Base-by-base conservation (phyloP, 805 yeast species). In the Priceomyces fermenticarens region DNA sequence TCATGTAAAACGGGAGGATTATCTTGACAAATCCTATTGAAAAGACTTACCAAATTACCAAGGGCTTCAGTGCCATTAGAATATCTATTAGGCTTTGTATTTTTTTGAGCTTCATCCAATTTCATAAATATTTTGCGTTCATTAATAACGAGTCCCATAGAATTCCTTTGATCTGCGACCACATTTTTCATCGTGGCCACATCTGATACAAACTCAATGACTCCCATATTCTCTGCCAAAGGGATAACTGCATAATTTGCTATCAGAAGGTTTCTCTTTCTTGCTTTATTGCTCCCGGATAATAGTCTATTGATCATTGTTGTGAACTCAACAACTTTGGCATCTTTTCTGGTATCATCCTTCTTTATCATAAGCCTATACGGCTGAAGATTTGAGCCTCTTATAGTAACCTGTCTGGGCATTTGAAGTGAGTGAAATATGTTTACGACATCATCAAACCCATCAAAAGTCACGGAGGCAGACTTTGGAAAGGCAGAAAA, bases 301-400 rank as follows among this genome's bases (percentile, higher is more conserved):
- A 93, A 67, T 25, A 93, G 58, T 49, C 87, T 77, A 56, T 90
- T 90, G 60, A 93, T 80, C 62, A 89, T 84, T 1, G 88, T 80
- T 0, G 97, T 88, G 52, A 93, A 84, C 52, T 95, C 93, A n/a
- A 89, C 85, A 39, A 91, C 78, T 52, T 95, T 85, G 3, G 96
- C 93, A 67, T 95, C 99, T 55, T 95, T 95, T 48, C 98, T 69
- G 13, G 95, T 82, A 65, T 93, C 99, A 62, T 93, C 99, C 46
- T 81, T 77, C 56, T 93, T 93, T 52, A 95, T 83, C 65, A 93
- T 73, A 11, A 93, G 72, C 13, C 83, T 76, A 57, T 90, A 90
- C 1, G 67, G 60, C n/a, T 65, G 63, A 7, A 91, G 90, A 62
- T 91, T 87, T 2, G 87, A 79, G 0, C 98, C 99, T 30, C 78